Base-by-base conservation (phyloP, 2,329 filamentous ascomycete genomes). In the Myotisia sp. region DNA sequence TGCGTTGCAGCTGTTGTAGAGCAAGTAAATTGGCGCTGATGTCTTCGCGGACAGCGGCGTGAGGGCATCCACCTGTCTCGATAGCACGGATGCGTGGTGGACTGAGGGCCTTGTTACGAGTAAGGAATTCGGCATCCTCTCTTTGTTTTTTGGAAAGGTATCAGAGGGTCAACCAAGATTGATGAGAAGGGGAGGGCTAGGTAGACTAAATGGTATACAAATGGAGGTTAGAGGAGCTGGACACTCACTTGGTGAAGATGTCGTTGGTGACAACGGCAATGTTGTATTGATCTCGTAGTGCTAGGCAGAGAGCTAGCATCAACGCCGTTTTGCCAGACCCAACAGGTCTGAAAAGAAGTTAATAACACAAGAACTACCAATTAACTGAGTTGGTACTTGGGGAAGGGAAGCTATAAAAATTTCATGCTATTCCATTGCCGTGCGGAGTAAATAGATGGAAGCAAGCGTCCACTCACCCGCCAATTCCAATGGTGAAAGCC, bases 181-280 rank as follows among this genome's bases (percentile, higher is more conserved):
- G n/a, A n/a, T n/a, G n/a, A n/a, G n/a, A n/a, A n/a, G n/a, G n/a
- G n/a, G n/a, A n/a, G n/a, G n/a, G n/a, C n/a, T n/a, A n/a, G n/a
- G n/a, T n/a, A n/a, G 13, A 14, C 29, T 27, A 30, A 31, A 36
- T n/a, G 6, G 9, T 28, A n/a, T 5, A 5, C 6, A 23, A 28
- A 6, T 4, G 21, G 4, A 6, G 16, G 7, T 18, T n/a, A 12
- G 16, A 3, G 6, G 3, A 14, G 17, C 4, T 3, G 4, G 10
- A 19, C 5, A 41, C 45, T n/a, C 44, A 63, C 60, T 69, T 79
- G 14, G 87, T 95, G 68, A 95, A 95, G 67, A 95, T 95, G 67
- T 95, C 87, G 68, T 95, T 95, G 32, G 90, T 98, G 14, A 98
- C 87, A 40, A 85, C 90, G 1, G 90, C 90, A 50, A 98, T 80